Conservation (phyloP, 192 early-diverging fungal species). For the Coemansia biformis region DNA sequence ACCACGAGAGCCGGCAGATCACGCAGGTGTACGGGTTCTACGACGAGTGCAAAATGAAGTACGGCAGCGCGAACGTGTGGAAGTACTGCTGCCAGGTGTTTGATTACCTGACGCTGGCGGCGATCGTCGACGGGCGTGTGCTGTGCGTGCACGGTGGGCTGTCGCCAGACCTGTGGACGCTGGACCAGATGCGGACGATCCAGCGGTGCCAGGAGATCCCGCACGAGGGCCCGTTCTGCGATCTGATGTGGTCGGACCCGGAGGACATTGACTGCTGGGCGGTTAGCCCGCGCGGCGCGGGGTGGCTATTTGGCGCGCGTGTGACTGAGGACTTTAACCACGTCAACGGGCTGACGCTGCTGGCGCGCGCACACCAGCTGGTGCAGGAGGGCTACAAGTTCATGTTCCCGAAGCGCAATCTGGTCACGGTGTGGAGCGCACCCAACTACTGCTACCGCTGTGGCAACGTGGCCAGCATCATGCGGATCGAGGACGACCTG, state of each 20-base stretch:
- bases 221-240: slow-evolving; percentile 49
- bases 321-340: slow-evolving; percentile 97
- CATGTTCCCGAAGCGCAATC: slow-evolving; percentile 65
- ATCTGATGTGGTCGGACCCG: slow-evolving; percentile 49
- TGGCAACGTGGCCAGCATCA: slow-evolving; percentile 92
- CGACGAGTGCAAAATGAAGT: slow-evolving; percentile 86
- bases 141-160: slow-evolving; percentile 95
- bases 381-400: slow-evolving; percentile 94
- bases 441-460: slow-evolving; percentile 99
- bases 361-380: slow-evolving; percentile 97
- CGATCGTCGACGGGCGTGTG: slow-evolving; percentile 84
- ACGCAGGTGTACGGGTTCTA: slow-evolving; percentile 98
- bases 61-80: slow-evolving; percentile 84
- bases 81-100: slow-evolving; percentile 93
- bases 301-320: slow-evolving; percentile 96
- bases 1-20: slow-evolving; percentile 96
- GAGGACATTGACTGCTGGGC: slow-evolving; percentile 86
- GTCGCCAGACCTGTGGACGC: slow-evolving; percentile 85
- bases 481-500: slow-evolving; percentile 59
- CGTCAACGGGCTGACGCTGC: slow-evolving; percentile 82
- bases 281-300: slow-evolving; percentile 91
- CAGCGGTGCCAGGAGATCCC: slow-evolving; percentile 77
- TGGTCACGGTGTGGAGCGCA: slow-evolving; percentile 97
- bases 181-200: slow-evolving; percentile 92
- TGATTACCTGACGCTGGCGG: slow-evolving; percentile 86